Conservation (phyloP, 2,329 filamentous ascomycete species). For the Periglandula ipomoeae region DNA sequence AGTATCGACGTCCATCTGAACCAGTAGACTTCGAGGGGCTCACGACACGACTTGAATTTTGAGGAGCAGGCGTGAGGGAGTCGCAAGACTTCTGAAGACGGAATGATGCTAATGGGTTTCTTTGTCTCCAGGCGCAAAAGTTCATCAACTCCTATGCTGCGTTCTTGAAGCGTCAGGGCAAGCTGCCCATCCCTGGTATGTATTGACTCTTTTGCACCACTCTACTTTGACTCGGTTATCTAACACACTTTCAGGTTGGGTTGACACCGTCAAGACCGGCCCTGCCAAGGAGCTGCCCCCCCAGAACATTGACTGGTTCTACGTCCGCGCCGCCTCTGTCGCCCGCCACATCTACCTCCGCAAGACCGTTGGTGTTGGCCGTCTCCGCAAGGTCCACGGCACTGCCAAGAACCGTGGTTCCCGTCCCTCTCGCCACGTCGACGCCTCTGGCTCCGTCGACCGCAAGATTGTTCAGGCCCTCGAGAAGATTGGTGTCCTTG, state of each 20-base stretch:
- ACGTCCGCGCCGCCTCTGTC: conserved; percentile 82
- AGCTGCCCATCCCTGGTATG: conserved; percentile 82
- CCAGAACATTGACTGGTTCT: conserved; percentile 97
- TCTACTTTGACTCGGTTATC: neutral
- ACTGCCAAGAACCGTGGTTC: conserved; percentile 94
- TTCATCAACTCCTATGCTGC: conserved; percentile 80
- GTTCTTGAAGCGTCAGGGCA: conserved; percentile 91
- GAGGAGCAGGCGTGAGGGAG: conserved; percentile 62
- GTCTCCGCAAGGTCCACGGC: conserved; percentile 93
- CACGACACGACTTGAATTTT: conserved; percentile 17
- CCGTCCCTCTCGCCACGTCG: conserved; percentile 86
- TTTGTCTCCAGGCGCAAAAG: conserved; percentile 63
- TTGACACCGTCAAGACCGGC: conserved; percentile 98
- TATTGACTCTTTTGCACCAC: conserved; percentile 12
- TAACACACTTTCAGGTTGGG: conserved; percentile 60
- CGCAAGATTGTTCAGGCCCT: conserved; percentile 95
- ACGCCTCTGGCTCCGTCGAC: conserved; percentile 91
- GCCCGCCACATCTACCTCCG: conserved; percentile 98
- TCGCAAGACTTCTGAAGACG: conserved; percentile 66
- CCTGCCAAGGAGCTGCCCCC: conserved; percentile 94
- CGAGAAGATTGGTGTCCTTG: conserved; percentile 98
- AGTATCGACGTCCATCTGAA: neutral
- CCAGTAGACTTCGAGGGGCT: conserved; percentile 5
- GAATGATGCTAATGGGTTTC: conserved; percentile 60
- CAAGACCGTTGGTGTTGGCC: conserved; percentile 98